Percentiles rank a stretch among this genome's conserved stretches.
Evolutionary conservation across 1,284 basidiomycete genomes (phyloP).

Genomic region (Neonothopanus nambi): DNA sequence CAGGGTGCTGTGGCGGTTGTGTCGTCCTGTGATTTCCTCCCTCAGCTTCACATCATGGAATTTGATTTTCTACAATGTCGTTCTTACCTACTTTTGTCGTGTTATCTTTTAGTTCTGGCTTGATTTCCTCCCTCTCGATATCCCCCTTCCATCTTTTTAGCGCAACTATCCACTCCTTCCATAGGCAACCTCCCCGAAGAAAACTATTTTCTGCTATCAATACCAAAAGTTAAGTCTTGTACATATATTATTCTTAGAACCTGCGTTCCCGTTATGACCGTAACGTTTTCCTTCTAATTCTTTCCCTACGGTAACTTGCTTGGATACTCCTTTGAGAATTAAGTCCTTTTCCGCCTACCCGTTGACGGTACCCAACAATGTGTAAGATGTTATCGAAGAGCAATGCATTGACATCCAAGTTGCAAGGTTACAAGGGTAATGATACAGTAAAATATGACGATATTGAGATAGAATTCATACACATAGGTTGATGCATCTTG

Average conservation of each 20-base stretch:
- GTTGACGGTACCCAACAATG: background rate
- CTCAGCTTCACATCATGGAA: background rate
- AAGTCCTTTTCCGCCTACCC: background rate
- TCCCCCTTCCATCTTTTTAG: background rate
- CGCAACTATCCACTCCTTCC: background rate
- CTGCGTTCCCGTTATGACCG: too few relatives aligned
- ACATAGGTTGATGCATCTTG: conserved; percentile 2
- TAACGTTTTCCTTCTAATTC: background rate
- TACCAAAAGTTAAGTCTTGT: too few relatives aligned
- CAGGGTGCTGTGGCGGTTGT: conserved; percentile 61
- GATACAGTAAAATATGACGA: too few relatives aligned
- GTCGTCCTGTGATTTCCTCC: conserved; percentile 47
- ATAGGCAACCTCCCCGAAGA: too few relatives aligned
- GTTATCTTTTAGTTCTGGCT: background rate
- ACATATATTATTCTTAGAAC: too few relatives aligned
- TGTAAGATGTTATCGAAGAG: background rate
- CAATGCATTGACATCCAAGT: background rate
- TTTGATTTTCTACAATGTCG: conserved; percentile 3
- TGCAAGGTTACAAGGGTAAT: background rate
- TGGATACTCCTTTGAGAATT: background rate
- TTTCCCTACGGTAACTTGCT: too few relatives aligned
- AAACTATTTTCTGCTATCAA: too few relatives aligned
- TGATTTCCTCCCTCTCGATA: conserved; percentile 13
- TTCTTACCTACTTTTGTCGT: conserved; percentile 8
- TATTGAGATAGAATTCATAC: background rate